These are phyloP conservation scores for Leptographium wingfieldii DNA, from an alignment of 2,329 filamentous ascomycete species.

Conservation along the genomic window DNA sequence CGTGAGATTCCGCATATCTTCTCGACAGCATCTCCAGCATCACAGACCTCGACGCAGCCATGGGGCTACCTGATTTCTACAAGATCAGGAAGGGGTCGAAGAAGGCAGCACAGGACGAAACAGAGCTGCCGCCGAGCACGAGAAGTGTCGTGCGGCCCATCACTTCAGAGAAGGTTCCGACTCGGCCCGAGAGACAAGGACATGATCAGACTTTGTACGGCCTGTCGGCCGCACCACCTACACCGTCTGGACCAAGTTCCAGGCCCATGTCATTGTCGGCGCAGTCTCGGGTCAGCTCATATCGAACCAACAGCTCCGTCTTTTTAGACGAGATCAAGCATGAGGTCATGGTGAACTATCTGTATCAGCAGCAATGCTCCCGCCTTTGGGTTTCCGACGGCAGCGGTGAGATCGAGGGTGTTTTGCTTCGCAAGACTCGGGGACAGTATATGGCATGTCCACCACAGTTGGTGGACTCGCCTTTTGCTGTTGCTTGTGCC, in stretches of 20 bases:
- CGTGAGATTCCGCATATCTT: not conserved
- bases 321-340: slow-evolving; percentile 63
- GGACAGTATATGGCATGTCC: slow-evolving; percentile 65
- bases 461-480: slow-evolving; percentile 46
- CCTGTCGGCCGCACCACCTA: not conserved
- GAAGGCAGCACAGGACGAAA: not conserved
- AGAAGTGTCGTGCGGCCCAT: not conserved
- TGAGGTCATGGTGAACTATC: slow-evolving; percentile 73
- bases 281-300: slow-evolving; percentile 21
- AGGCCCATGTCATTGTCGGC: slow-evolving; percentile 40
- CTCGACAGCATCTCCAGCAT: not conserved
- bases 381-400: slow-evolving; percentile 62
- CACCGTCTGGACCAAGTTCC: slow-evolving; percentile 26
- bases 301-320: slow-evolving; percentile 35
- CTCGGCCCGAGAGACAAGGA: not conserved
- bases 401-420: slow-evolving; percentile 56
- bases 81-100: not conserved
- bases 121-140: not conserved
- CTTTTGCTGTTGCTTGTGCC: slow-evolving; percentile 51
- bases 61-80: slow-evolving; percentile 3
- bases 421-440: slow-evolving; percentile 54
- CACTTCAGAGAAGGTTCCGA: slow-evolving; percentile 23
- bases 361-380: slow-evolving; percentile 68
- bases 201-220: not conserved
- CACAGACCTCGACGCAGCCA: not conserved